Conservation (phyloP, 2,329 filamentous ascomycete genomes). For the Cercospora brassicicola region DNA sequence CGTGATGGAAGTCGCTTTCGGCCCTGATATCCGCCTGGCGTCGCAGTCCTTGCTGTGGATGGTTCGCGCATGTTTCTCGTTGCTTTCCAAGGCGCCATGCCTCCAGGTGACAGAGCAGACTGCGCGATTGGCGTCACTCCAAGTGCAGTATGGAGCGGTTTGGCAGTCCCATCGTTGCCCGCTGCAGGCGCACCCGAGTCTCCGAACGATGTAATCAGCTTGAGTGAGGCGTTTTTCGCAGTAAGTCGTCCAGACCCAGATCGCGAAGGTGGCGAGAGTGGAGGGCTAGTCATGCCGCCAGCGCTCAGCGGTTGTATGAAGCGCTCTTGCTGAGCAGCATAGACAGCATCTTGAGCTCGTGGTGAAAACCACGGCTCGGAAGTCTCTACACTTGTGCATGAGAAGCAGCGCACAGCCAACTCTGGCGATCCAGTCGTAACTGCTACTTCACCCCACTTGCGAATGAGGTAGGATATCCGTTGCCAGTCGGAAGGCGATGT, state of each 20-base stretch:
- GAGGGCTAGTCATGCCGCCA: conserved; percentile 63
- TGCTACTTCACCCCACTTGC: conserved; percentile 93
- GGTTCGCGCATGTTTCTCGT: conserved; percentile 44
- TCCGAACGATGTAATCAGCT: conserved; percentile 87
- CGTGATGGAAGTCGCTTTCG: conserved; percentile 68
- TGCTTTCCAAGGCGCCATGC: conserved; percentile 45
- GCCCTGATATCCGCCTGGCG: conserved; percentile 60
- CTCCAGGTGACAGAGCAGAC: conserved; percentile 66
- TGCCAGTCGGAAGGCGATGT: conserved; percentile 86
- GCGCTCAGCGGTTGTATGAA: conserved; percentile 42
- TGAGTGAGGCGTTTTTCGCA: conserved; percentile 78
- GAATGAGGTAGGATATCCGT: conserved; percentile 79
- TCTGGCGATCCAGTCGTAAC: conserved; percentile 84
- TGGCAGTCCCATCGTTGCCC: conserved; percentile 10
- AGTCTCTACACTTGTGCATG: conserved; percentile 82
- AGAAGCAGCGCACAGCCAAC: conserved; percentile 88
- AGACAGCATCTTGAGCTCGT: conserved; percentile 63
- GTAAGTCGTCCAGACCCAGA: conserved; percentile 55
- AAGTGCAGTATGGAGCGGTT: conserved; percentile 12
- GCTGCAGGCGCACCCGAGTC: conserved; percentile 59
- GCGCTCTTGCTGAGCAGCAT: conserved; percentile 55
- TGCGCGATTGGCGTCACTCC: conserved; percentile 84
- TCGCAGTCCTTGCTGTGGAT: conserved; percentile 57
- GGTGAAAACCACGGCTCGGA: conserved; percentile 87
- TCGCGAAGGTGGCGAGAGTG: conserved; percentile 70